A percentile compares a stretch with the other conserved stretches of the same genome.
phyloP scores from a whole-genome alignment of 768 basidiomycete genomes.

The Exidia glandulosa region DNA sequence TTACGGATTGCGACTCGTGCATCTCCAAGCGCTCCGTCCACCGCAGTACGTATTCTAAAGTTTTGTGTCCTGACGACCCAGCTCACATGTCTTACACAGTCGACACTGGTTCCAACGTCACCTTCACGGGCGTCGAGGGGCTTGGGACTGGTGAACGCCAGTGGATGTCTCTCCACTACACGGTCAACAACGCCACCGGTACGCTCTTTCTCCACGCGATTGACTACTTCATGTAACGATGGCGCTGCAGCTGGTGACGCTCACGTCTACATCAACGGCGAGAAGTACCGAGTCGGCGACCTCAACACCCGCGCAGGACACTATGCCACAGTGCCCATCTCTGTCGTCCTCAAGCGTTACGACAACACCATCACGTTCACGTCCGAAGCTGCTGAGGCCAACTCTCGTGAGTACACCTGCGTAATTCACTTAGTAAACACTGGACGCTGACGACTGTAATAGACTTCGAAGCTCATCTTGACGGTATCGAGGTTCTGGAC shows the following conservation, averaged over 20 bases:
- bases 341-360: not conserved
- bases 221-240: not conserved
- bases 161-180: not conserved
- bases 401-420: too few relatives aligned
- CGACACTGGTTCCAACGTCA: not conserved
- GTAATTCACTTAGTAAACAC: too few relatives aligned
- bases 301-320: not conserved
- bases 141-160: not conserved
- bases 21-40: not conserved
- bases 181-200: not conserved
- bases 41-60: not conserved
- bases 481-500: not conserved
- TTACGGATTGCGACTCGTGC: not conserved
- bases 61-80: too few relatives aligned
- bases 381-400: not conserved
- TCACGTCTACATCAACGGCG: not conserved
- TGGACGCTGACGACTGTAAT: too few relatives aligned
- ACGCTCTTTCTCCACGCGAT: not conserved
- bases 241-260: not conserved
- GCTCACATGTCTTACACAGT: not conserved
- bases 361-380: not conserved
- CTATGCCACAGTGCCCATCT: not conserved
- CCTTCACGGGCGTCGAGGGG: not conserved
- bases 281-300: not conserved
- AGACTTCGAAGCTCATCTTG: not conserved